phyloP scores from a whole-genome alignment of 768 basidiomycete species.

The Phlebiopsis gigantea region DNA sequence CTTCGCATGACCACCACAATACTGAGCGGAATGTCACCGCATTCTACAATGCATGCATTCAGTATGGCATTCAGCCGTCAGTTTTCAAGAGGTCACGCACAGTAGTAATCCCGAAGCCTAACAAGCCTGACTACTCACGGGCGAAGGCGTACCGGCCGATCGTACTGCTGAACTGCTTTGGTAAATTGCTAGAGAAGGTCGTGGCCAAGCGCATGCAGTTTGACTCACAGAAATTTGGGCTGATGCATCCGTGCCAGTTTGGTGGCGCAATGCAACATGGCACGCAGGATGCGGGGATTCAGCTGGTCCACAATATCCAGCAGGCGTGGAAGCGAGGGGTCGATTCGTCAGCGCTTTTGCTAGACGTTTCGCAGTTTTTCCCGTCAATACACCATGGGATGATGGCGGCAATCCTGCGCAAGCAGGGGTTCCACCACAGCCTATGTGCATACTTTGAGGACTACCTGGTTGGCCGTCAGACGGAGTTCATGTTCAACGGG shows the following conservation, averaged over 20 bases:
- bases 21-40: neutral
- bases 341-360: conserved; percentile 11
- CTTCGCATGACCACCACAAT: neutral
- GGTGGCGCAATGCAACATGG: conserved; percentile 16
- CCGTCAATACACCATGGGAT: conserved; percentile 16
- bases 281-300: conserved; percentile 16
- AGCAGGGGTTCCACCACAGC: conserved; percentile 9
- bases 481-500: conserved; percentile 11
- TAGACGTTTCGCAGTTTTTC: conserved; percentile 20
- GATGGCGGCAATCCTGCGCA: conserved; percentile 3
- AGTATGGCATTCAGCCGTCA: conserved; percentile 8
- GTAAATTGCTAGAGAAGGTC: conserved; percentile 20
- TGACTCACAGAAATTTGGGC: conserved; percentile 10
- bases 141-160: conserved; percentile 25
- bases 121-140: conserved; percentile 16
- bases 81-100: conserved; percentile 14
- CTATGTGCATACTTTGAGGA: conserved; percentile 10
- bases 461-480: conserved; percentile 9
- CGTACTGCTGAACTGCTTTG: conserved; percentile 20
- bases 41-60: conserved; percentile 14
- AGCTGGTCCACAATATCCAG: conserved; percentile 13
- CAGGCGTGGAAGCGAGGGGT: conserved; percentile 2
- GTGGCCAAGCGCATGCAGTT: conserved; percentile 15
- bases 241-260: conserved; percentile 19
- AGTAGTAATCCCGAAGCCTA: conserved; percentile 20